These are phyloP conservation scores for Ilex asprella DNA, from an alignment of 257 asterid genomes.

Conservation along the genomic window DNA sequence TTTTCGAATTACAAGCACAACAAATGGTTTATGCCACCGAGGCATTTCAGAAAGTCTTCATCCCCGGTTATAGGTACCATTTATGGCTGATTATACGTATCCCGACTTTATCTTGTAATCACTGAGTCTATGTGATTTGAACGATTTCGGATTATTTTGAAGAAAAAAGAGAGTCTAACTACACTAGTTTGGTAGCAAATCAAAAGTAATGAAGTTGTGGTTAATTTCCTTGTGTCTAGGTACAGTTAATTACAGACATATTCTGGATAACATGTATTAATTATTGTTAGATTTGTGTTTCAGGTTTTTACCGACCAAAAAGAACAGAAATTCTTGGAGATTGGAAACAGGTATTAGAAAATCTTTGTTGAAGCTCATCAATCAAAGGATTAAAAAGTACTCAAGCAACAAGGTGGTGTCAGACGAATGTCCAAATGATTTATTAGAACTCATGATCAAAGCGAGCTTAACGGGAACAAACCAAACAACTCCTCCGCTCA, in stretches of 20 bases:
- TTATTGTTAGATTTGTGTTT: not conserved
- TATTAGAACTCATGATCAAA: constrained; percentile 73
- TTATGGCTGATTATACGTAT: no score
- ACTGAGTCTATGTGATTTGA: no score
- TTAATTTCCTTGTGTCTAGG: no score
- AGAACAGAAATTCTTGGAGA: constrained; percentile 77
- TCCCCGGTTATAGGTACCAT: constrained; percentile 71
- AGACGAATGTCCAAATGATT: constrained; percentile 63
- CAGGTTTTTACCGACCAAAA: constrained; percentile 77
- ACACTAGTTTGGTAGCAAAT: no score
- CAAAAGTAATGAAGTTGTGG: no score
- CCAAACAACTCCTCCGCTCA: constrained; percentile 13
- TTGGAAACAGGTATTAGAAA: constrained; percentile 72
- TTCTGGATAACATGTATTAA: no score
- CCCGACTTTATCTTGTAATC: not conserved
- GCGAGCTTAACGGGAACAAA: constrained; percentile 30
- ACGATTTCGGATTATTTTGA: no score
- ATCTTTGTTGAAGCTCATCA: constrained; percentile 57
- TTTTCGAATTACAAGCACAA: constrained; percentile 66
- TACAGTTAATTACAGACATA: no score
- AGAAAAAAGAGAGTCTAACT: no score
- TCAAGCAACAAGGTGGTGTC: constrained; percentile 26
- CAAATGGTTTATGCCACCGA: constrained; percentile 78
- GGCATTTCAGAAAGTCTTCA: constrained; percentile 62
- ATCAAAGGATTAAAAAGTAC: constrained; percentile 25